Conservation (phyloP, 164 flowering plant genomes). For the Magnolia officinalis region DNA sequence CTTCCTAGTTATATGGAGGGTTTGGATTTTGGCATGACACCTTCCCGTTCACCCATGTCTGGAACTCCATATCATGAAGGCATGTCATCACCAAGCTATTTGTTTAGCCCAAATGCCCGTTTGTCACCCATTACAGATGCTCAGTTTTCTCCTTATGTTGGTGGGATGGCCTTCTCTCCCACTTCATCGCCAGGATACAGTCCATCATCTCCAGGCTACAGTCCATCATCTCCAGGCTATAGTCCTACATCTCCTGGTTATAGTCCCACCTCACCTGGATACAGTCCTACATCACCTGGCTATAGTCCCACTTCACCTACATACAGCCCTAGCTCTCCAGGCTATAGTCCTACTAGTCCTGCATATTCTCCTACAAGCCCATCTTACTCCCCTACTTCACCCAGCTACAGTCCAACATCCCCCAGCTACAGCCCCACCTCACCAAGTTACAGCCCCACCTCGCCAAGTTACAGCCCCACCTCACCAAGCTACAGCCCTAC, state of each 20-base stretch:
- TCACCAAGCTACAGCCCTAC: slow-evolving; percentile 88
- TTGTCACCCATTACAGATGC: slow-evolving; percentile 78
- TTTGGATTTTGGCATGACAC: slow-evolving; percentile 3
- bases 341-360: slow-evolving; percentile 86
- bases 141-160: slow-evolving; percentile 89
- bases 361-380: slow-evolving; percentile 91
- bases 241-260: slow-evolving; percentile 95
- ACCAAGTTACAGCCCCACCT: slow-evolving; percentile 80
- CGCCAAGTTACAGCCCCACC: slow-evolving; percentile 84
- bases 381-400: slow-evolving; percentile 71
- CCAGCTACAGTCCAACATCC: slow-evolving; percentile 74
- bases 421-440: slow-evolving; percentile 86
- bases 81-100: slow-evolving; percentile 87
- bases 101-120: slow-evolving; percentile 76
- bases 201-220: slow-evolving; percentile 87
- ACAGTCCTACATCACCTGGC: slow-evolving; percentile 89
- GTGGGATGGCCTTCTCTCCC: slow-evolving; percentile 94
- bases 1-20: neutral
- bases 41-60: slow-evolving; percentile 66
- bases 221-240: slow-evolving; percentile 93
- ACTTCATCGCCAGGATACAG: slow-evolving; percentile 86
- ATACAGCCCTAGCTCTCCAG: slow-evolving; percentile 89
- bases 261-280: slow-evolving; percentile 88
- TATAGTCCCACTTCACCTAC: slow-evolving; percentile 89
- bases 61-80: slow-evolving; percentile 93